Percentiles rank a stretch among this genome's conserved stretches.
Conservation (phyloP, 2,329 filamentous ascomycete species). For the Cytospora leucostoma region DNA sequence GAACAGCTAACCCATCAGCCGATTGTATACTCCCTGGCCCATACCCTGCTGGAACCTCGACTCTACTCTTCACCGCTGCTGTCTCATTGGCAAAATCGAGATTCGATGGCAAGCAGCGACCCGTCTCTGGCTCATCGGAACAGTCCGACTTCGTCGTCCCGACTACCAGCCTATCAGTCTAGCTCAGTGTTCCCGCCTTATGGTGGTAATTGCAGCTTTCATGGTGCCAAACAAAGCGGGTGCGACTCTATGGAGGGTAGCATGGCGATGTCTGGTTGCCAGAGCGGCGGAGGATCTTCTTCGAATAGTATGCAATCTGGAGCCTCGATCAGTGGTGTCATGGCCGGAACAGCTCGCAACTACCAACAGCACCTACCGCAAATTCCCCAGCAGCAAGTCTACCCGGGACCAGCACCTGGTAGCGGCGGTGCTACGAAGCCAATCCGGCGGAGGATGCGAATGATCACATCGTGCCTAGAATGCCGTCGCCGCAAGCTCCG, state of each 20-base stretch:
- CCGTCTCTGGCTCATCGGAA: slow-evolving; percentile 5
- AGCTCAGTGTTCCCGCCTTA: slow-evolving; percentile 1
- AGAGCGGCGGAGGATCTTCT: background rate
- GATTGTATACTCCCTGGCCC: background rate
- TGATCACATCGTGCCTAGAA: slow-evolving; percentile 70
- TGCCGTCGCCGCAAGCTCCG: slow-evolving; percentile 76
- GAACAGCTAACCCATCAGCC: background rate
- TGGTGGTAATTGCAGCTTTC: background rate
- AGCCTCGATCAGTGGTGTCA: background rate
- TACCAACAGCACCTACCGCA: slow-evolving; percentile 6
- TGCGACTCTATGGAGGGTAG: background rate
- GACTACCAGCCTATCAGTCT: slow-evolving; percentile 1
- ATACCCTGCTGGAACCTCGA: background rate
- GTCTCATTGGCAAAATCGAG: background rate
- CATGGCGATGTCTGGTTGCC: slow-evolving; percentile 8
- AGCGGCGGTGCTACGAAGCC: slow-evolving; percentile 38
- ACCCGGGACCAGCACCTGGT: slow-evolving; percentile 3
- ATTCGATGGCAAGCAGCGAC: slow-evolving; percentile 19
- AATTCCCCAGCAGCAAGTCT: slow-evolving; percentile 7
- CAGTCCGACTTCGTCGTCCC: slow-evolving; percentile 4
- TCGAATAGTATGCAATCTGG: background rate
- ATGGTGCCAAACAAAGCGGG: slow-evolving; percentile 6
- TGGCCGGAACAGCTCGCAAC: background rate
- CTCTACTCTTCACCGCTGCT: background rate
- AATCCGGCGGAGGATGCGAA: slow-evolving; percentile 62